These are phyloP conservation scores for Saturnispora mendoncae DNA, from an alignment of 805 yeast genomes.

Conservation along the genomic window DNA sequence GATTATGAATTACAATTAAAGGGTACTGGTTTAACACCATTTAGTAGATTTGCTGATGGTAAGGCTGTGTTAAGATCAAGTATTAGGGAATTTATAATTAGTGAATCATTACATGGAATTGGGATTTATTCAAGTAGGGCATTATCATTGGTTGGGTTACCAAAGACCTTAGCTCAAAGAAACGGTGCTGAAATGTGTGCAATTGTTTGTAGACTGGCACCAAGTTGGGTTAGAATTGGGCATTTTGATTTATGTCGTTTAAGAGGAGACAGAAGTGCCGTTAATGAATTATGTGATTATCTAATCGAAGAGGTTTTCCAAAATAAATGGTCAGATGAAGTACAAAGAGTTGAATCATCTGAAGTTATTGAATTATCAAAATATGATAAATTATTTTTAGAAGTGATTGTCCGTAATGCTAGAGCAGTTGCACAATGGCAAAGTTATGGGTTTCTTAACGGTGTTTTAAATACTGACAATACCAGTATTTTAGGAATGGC, in stretches of 20 bases:
- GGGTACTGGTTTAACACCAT: slow-evolving; percentile 91
- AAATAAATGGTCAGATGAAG: slow-evolving; percentile 20
- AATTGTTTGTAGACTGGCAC: slow-evolving; percentile 73
- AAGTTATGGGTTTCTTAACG: slow-evolving; percentile 85
- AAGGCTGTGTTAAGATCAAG: slow-evolving; percentile 86
- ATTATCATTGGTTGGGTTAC: slow-evolving; percentile 59
- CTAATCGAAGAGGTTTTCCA: slow-evolving; percentile 55
- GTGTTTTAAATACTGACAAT: slow-evolving; percentile 91
- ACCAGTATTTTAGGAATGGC: slow-evolving; percentile 83
- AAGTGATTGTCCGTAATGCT: slow-evolving; percentile 68
- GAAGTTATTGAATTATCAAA: slow-evolving; percentile 32
- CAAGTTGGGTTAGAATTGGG: slow-evolving; percentile 81
- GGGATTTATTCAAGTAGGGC: slow-evolving; percentile 88
- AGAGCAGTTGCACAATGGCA: slow-evolving; percentile 77
- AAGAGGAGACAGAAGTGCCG: slow-evolving; percentile 58
- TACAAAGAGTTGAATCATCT: slow-evolving; percentile 20
- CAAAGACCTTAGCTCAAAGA: slow-evolving; percentile 70
- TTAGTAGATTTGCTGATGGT: slow-evolving; percentile 92
- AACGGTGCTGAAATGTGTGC: slow-evolving; percentile 73
- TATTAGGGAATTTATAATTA: slow-evolving; percentile 76
- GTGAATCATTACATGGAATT: slow-evolving; percentile 71
- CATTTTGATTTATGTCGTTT: slow-evolving; percentile 75
- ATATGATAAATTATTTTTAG: slow-evolving; percentile 66
- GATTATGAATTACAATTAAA: slow-evolving; percentile 70
- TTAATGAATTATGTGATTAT: slow-evolving; percentile 59